Percentiles rank a stretch among this genome's conserved stretches.
Conservation (phyloP, 306 rosid genomes). For the Crotalaria pallida region DNA sequence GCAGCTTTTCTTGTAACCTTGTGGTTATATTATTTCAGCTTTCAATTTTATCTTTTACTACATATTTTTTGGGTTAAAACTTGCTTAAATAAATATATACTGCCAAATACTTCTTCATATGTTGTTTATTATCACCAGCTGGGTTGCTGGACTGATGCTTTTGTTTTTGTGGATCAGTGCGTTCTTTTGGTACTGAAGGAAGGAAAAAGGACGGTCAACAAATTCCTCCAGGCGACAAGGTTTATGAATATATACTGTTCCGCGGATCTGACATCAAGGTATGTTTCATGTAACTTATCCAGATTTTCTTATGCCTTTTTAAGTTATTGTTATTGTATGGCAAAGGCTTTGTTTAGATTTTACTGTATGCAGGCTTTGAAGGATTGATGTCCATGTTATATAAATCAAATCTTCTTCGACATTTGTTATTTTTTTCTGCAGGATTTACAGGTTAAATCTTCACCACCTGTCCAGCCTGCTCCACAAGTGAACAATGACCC, state of each 20-base stretch:
- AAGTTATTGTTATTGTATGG: background rate
- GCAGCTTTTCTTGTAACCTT: background rate
- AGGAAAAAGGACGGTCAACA: conserved; percentile 91
- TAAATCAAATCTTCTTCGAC: conserved; percentile 3
- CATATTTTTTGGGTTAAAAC: background rate
- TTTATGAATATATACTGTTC: conserved; percentile 84
- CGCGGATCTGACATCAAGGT: conserved; percentile 97
- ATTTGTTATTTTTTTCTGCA: conserved; percentile 29
- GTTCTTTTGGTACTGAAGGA: conserved; percentile 97
- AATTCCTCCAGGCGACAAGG: conserved; percentile 77
- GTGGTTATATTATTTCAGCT: background rate
- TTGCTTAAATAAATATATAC: background rate
- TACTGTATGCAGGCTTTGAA: background rate
- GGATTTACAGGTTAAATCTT: conserved; percentile 91
- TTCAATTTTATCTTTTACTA: background rate
- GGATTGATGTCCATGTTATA: background rate
- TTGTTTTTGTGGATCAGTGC: conserved; percentile 51
- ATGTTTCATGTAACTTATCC: conserved; percentile 8
- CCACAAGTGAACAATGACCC: conserved; percentile 70
- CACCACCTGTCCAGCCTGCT: conserved; percentile 71
- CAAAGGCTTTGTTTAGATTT: background rate
- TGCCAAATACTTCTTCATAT: background rate
- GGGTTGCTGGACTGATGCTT: conserved; percentile 10
- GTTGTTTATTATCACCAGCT: background rate
- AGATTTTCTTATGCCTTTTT: background rate